These are phyloP conservation scores for Porphyrellus cyaneotinctus DNA, from an alignment of 768 basidiomycete species.

Conservation along the genomic window DNA sequence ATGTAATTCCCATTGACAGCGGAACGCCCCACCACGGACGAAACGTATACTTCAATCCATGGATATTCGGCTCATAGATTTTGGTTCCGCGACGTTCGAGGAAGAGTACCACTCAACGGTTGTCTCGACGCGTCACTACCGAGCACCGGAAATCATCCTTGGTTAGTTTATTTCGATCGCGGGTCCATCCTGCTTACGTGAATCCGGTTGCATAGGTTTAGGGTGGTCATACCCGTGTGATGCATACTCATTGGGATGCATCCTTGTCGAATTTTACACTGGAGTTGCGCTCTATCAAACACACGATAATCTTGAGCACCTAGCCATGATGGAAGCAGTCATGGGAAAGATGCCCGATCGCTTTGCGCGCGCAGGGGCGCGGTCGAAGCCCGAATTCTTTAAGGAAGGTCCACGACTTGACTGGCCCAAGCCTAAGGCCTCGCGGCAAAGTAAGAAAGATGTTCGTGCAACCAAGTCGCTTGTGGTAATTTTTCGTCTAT, in stretches of 20 bases:
- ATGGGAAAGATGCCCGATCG: conserved; percentile 97
- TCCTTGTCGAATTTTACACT: conserved; percentile 97
- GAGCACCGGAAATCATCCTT: conserved; percentile 97
- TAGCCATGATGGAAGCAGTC: conserved; percentile 99
- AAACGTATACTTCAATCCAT: conserved; percentile 83
- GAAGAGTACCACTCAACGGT: conserved; percentile 98
- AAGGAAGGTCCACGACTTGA: conserved; percentile 80
- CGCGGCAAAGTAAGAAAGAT: conserved; percentile 90
- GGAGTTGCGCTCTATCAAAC: conserved; percentile 99
- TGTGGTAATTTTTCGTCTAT: conserved; percentile 46
- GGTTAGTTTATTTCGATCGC: conserved; percentile 48
- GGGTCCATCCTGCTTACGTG: conserved; percentile 13
- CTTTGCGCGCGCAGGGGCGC: conserved; percentile 69
- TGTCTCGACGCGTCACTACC: conserved; percentile 96
- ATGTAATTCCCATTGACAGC: conserved; percentile 38
- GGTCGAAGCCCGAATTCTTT: conserved; percentile 91
- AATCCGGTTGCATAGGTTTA: conserved; percentile 54
- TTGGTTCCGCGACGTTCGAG: conserved; percentile 97
- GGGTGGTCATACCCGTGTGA: conserved; percentile 99
- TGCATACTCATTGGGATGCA: conserved; percentile 97
- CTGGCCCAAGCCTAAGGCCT: conserved; percentile 87
- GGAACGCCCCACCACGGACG: conserved; percentile 58
- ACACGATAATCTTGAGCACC: conserved; percentile 97
- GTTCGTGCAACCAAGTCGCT: conserved; percentile 81
- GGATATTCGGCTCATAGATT: conserved; percentile 95